Conservation (phyloP, 352 stramenopile genomes). For the Peronospora destructor region DNA sequence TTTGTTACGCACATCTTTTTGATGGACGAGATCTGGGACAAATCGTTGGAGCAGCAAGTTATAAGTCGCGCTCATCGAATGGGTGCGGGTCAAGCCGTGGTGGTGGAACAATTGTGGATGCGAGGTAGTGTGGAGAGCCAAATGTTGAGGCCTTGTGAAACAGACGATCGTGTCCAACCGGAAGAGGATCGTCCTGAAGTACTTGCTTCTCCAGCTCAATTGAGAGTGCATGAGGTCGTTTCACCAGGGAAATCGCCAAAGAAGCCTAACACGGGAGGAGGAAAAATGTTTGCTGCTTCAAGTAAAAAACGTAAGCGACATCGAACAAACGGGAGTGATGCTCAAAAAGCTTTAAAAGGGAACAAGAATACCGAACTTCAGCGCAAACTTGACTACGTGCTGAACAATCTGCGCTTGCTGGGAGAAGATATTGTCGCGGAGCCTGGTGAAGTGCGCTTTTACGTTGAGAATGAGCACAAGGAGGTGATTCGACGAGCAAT, state of each 20-base stretch:
- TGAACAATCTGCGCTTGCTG: slow-evolving; percentile 44
- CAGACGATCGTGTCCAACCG: slow-evolving; percentile 6
- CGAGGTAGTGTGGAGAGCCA: slow-evolving; percentile 76
- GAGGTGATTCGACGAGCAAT: slow-evolving; percentile 34
- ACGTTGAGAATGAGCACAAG: slow-evolving; percentile 33
- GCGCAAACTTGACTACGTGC: slow-evolving; percentile 40
- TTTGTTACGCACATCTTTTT: slow-evolving; percentile 99
- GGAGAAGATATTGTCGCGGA: slow-evolving; percentile 33
- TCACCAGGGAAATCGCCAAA: slow-evolving; percentile 21
- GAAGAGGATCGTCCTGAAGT: slow-evolving; percentile 9
- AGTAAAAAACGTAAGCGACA: slow-evolving; percentile 36
- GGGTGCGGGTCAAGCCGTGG: slow-evolving; percentile 86
- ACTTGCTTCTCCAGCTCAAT: slow-evolving; percentile 10
- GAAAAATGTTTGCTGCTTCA: slow-evolving; percentile 26
- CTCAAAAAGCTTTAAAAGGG: slow-evolving; percentile 19
- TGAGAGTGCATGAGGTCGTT: slow-evolving; percentile 6
- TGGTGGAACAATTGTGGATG: slow-evolving; percentile 91
- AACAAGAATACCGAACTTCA: slow-evolving; percentile 41
- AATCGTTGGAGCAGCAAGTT: slow-evolving; percentile 92
- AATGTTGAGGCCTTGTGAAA: slow-evolving; percentile 48
- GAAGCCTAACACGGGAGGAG: slow-evolving; percentile 28
- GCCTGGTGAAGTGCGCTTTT: slow-evolving; percentile 40
- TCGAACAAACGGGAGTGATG: slow-evolving; percentile 9
- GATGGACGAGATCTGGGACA: slow-evolving; percentile 95
- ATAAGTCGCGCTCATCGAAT: slow-evolving; percentile 94